These are phyloP conservation scores for Sphaerulina populicola DNA, from an alignment of 2,329 filamentous ascomycete genomes.

Conservation along the genomic window DNA sequence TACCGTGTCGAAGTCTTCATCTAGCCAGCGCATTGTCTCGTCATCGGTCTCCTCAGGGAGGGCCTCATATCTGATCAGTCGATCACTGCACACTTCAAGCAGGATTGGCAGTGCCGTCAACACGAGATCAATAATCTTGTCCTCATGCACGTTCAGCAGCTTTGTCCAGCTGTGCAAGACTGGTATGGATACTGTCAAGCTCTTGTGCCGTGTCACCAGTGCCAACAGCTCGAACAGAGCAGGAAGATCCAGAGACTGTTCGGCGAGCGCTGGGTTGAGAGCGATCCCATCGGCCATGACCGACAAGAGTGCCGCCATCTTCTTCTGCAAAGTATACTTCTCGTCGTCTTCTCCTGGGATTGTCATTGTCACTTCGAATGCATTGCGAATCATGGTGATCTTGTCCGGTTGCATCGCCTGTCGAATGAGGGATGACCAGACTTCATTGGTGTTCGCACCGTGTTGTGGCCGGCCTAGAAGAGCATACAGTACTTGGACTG, in stretches of 20 bases:
- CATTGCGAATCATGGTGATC: constrained; percentile 27
- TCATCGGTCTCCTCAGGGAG: constrained; percentile 75
- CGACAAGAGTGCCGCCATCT: constrained; percentile 86
- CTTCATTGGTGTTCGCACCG: constrained; percentile 62
- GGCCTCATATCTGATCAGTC: constrained; percentile 79
- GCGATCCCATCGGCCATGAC: constrained; percentile 78
- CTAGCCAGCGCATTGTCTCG: constrained; percentile 68
- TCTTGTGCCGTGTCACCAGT: constrained; percentile 71
- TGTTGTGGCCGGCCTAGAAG: constrained; percentile 35
- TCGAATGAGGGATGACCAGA: constrained; percentile 27
- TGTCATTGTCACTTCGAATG: constrained; percentile 25
- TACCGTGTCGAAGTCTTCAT: constrained; percentile 89
- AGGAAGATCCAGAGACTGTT: constrained; percentile 57
- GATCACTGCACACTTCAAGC: constrained; percentile 71
- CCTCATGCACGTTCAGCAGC: constrained; percentile 62
- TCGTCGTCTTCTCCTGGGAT: constrained; percentile 70
- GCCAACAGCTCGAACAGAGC: constrained; percentile 74
- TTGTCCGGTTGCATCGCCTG: constrained; percentile 27
- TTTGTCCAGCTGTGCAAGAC: constrained; percentile 84
- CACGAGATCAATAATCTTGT: constrained; percentile 57
- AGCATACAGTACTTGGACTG: constrained; percentile 32
- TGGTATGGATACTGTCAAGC: constrained; percentile 86
- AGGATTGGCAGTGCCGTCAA: constrained; percentile 61
- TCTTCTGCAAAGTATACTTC: constrained; percentile 87
- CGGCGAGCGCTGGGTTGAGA: constrained; percentile 56